These are phyloP conservation scores for Scleroderma citrinum DNA, from an alignment of 768 basidiomycete species.

Conservation along the genomic window DNA sequence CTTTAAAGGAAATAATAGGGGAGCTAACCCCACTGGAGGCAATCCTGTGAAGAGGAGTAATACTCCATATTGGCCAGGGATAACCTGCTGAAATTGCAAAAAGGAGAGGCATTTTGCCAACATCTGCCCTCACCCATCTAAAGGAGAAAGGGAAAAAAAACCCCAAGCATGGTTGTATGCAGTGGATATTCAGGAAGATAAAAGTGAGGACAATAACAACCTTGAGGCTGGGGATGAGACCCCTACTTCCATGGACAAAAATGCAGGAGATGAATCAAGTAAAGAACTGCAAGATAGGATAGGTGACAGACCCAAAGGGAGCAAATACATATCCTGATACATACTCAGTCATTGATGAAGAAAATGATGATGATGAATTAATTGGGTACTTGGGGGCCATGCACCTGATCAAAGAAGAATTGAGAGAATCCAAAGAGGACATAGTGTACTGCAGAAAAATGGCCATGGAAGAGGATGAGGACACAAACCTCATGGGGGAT, in stretches of 20 bases:
- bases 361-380: not conserved
- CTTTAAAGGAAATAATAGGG: too few species aligned
- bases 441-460: not conserved
- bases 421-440: not conserved
- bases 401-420: not conserved
- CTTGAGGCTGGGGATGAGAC: not conserved
- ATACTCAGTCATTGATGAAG: not conserved
- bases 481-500: too few species aligned
- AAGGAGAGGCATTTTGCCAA: not conserved
- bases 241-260: not conserved
- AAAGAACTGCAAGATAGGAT: not conserved
- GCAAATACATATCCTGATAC: not conserved
- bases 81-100: not conserved
- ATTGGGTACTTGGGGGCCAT: not conserved
- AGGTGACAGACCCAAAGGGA: not conserved
- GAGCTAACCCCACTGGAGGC: too few species aligned
- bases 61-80: not conserved
- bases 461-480: not conserved
- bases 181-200: not conserved
- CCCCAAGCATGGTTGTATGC: not conserved
- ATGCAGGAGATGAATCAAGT: not conserved
- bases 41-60: too few species aligned
- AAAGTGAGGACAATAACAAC: not conserved
- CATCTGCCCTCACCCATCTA: too few species aligned
- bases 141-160: not conserved